These are phyloP conservation scores for Aspergillus fructus DNA, from an alignment of 2,329 filamentous ascomycete genomes.

Conservation along the genomic window DNA sequence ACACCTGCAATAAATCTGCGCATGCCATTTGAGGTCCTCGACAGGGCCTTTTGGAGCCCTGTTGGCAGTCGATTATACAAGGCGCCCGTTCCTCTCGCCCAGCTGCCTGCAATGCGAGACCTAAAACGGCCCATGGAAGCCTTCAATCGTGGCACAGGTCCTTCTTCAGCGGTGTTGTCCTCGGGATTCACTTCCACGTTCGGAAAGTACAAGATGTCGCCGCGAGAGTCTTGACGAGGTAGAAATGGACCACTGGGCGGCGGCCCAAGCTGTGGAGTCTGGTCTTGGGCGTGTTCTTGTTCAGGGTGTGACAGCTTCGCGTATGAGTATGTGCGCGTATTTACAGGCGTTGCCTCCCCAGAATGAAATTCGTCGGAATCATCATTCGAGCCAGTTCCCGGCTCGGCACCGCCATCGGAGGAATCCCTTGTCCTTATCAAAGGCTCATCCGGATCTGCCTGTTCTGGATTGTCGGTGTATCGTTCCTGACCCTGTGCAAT, in stretches of 20 bases:
- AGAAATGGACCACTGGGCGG: slow-evolving; percentile 38
- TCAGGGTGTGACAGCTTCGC: slow-evolving; percentile 31
- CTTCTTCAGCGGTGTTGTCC: slow-evolving; percentile 26
- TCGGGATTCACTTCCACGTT: slow-evolving; percentile 33
- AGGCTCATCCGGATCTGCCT: slow-evolving; percentile 38
- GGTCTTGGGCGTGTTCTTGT: slow-evolving; percentile 19
- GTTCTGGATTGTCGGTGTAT: slow-evolving; percentile 42
- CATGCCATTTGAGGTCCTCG: slow-evolving; percentile 41
- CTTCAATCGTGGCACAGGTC: slow-evolving; percentile 30
- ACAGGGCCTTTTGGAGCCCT: slow-evolving; percentile 52
- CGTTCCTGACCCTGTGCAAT: slow-evolving; percentile 41
- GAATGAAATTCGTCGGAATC: slow-evolving; percentile 32
- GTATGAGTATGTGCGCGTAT: slow-evolving; percentile 32
- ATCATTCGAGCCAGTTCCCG: slow-evolving; percentile 12
- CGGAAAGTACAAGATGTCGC: slow-evolving; percentile 62
- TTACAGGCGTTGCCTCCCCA: slow-evolving; percentile 42
- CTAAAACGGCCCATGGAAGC: slow-evolving; percentile 21
- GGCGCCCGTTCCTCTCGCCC: slow-evolving; percentile 22
- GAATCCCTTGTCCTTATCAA: slow-evolving; percentile 32
- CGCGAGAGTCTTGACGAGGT: slow-evolving; percentile 41
- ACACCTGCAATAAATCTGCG: slow-evolving; percentile 63
- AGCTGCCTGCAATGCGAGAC: slow-evolving; percentile 19
- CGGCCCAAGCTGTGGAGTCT: slow-evolving; percentile 27
- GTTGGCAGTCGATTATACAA: slow-evolving; percentile 53
- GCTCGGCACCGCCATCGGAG: slow-evolving; percentile 25